phyloP scores from a whole-genome alignment of 345 rosid genomes.

The Orychophragmus violaceus region DNA sequence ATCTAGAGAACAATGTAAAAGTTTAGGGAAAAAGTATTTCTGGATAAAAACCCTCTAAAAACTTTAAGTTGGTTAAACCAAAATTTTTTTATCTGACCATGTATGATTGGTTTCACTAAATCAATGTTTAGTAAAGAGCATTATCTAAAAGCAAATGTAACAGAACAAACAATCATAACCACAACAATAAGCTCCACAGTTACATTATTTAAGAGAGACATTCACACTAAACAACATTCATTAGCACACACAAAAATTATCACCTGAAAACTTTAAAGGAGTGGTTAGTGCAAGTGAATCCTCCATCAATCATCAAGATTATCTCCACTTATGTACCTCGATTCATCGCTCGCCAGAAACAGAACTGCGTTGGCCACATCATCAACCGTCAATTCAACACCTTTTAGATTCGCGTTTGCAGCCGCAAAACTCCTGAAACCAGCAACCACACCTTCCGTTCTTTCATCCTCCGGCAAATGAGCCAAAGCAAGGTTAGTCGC shows the following conservation, averaged over 20 bases:
- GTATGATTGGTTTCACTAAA: background rate
- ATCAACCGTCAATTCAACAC: conserved; percentile 53
- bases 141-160: background rate
- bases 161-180: background rate
- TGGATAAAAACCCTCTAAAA: no score
- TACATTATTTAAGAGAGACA: background rate
- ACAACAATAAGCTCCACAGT: background rate
- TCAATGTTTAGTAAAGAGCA: background rate
- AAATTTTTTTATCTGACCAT: no score
- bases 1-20: no score
- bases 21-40: no score
- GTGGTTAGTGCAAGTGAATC: conserved; percentile 39
- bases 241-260: background rate
- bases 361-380: conserved; percentile 85
- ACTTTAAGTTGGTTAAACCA: no score
- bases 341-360: conserved; percentile 68
- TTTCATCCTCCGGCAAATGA: conserved; percentile 67
- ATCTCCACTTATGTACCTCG: conserved; percentile 74
- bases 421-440: conserved; percentile 51
- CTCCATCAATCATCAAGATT: conserved; percentile 91
- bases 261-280: background rate
- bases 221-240: background rate
- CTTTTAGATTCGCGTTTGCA: conserved; percentile 59
- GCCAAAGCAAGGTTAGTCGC: conserved; percentile 58
- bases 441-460: conserved; percentile 48